Conservation (phyloP, 441 rosid genomes). For the Aquilaria agallochum region DNA sequence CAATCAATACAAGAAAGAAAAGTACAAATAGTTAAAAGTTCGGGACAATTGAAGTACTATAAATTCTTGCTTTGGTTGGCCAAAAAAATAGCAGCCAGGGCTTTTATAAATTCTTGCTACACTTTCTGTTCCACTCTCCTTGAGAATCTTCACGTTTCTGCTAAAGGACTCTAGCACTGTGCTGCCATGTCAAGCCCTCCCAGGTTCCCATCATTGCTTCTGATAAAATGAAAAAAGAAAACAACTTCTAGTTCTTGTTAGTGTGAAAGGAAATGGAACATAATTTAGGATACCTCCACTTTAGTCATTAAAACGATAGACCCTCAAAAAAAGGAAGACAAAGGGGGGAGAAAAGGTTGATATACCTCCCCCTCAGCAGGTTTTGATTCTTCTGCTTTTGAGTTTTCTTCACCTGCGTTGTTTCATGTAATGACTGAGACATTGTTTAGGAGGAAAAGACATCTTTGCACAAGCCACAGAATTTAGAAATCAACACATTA, state of each 20-base stretch:
- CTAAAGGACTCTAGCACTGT: slow-evolving; percentile 13
- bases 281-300: too few species aligned
- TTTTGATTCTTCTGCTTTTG: slow-evolving; percentile 75
- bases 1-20: not conserved
- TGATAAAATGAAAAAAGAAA: slow-evolving; percentile 13
- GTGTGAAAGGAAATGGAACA: not conserved
- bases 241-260: not conserved
- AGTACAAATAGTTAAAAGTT: not conserved
- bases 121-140: slow-evolving; percentile 21
- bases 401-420: slow-evolving; percentile 66
- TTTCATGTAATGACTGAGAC: not conserved
- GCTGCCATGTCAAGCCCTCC: slow-evolving; percentile 9
- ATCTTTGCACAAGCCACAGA: not conserved
- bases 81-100: slow-evolving; percentile 15
- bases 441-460: not conserved
- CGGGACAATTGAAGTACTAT: slow-evolving; percentile 15
- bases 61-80: slow-evolving; percentile 16
- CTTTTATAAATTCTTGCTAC: slow-evolving; percentile 16
- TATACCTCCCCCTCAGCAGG: slow-evolving; percentile 68
- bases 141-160: slow-evolving; percentile 1
- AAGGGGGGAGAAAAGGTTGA: not conserved
- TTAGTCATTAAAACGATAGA: too few species aligned
- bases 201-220: slow-evolving; percentile 27
- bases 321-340: not conserved
- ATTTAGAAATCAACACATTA: not conserved